Conservation (phyloP, 176 grass and related monocot genomes). For the Tuctoria greenei region DNA sequence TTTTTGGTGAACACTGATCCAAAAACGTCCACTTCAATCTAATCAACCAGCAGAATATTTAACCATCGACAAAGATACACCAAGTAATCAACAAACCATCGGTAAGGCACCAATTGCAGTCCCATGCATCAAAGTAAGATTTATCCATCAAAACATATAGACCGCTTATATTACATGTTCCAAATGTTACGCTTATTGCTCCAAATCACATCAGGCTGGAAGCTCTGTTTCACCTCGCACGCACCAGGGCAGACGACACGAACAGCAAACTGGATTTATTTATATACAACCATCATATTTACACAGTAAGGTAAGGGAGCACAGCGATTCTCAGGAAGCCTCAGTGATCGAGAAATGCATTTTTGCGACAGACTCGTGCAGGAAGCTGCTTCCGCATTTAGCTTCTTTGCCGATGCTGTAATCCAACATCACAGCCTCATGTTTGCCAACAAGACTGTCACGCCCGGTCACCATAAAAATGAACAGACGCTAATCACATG, state of each 20-base stretch:
- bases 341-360: constrained; percentile 61
- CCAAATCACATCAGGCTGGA: constrained; percentile 9
- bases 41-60: too few relatives aligned
- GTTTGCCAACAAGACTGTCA: too few relatives aligned
- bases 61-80: not conserved
- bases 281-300: constrained; percentile 52
- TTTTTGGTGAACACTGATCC: too few relatives aligned
- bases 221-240: constrained; percentile 29
- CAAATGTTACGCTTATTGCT: constrained; percentile 25
- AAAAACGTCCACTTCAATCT: too few relatives aligned
- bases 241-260: not conserved
- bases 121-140: not conserved
- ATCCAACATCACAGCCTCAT: constrained; percentile 34
- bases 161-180: constrained; percentile 4
- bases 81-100: constrained; percentile 8
- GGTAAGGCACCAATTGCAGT: not conserved
- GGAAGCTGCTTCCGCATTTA: constrained; percentile 67
- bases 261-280: constrained; percentile 48
- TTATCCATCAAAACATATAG: constrained; percentile 32
- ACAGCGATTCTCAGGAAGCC: constrained; percentile 43
- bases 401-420: constrained; percentile 54
- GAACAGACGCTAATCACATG: too few relatives aligned
- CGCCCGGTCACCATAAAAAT: too few relatives aligned
- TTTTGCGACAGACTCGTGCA: constrained; percentile 46
- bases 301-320: constrained; percentile 26